phyloP scores from a whole-genome alignment of 306 rosid species.

The Rosa chinensis region DNA sequence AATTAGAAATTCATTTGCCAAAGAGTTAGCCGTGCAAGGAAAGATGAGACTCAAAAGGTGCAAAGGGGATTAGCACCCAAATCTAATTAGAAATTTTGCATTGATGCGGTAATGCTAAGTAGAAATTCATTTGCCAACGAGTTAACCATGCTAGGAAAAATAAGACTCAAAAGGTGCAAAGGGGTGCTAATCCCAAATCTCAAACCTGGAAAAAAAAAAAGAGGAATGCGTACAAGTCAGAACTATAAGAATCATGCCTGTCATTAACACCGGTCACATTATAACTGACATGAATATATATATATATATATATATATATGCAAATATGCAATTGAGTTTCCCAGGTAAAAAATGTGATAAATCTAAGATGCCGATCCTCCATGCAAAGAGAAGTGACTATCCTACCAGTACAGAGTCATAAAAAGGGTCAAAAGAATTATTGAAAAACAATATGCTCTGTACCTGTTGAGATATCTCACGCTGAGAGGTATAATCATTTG shows the following conservation, averaged over 20 bases:
- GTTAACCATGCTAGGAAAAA: not conserved
- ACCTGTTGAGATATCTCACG: slow-evolving; percentile 92
- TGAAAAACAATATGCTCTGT: slow-evolving; percentile 18
- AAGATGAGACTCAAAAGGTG: not conserved
- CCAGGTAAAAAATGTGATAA: not conserved
- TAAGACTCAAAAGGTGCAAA: not conserved
- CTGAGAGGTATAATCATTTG: slow-evolving; percentile 68
- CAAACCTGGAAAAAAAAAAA: not conserved
- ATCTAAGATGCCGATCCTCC: not conserved
- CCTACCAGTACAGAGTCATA: not conserved
- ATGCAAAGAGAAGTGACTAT: not conserved
- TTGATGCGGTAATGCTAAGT: not conserved
- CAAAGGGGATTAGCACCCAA: not conserved
- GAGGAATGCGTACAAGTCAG: not conserved
- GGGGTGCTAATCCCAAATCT: not conserved
- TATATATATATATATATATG: too few species aligned
- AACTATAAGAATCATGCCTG: not conserved
- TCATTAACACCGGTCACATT: not conserved
- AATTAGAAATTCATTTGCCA: not conserved
- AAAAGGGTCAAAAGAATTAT: not conserved
- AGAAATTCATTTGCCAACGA: not conserved
- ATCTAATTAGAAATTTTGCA: too few species aligned
- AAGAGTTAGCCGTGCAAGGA: not conserved
- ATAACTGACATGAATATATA: not conserved
- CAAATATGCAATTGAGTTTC: not conserved